Evolutionary conservation across 352 stramenopile genomes (phyloP).

Genomic region (Chrysophaeum taylorii): DNA sequence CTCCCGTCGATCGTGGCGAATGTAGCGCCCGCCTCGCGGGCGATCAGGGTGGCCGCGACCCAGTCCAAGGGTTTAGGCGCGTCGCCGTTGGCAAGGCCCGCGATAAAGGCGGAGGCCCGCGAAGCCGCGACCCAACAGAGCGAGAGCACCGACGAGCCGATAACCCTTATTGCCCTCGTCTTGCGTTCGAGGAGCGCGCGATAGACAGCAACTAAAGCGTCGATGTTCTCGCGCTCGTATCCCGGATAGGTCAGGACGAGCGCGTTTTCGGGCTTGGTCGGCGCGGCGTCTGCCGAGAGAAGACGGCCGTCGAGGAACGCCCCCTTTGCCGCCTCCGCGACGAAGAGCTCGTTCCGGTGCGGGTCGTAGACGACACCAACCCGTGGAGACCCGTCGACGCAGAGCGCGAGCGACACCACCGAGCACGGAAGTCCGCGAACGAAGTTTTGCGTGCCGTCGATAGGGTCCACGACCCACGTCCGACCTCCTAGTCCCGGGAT

Average conservation of each 20-base stretch:
- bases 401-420: slow-evolving; percentile 59
- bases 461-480: slow-evolving; percentile 94
- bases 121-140: slow-evolving; percentile 56
- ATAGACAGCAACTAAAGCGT: slow-evolving; percentile 38
- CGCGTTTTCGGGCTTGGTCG: slow-evolving; percentile 35
- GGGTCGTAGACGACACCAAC: slow-evolving; percentile 91
- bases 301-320: slow-evolving; percentile 65
- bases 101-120: slow-evolving; percentile 52
- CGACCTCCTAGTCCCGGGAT: slow-evolving; percentile 39
- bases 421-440: slow-evolving; percentile 50
- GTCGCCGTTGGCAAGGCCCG: slow-evolving; percentile 35
- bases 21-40: slow-evolving; percentile 6
- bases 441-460: slow-evolving; percentile 80
- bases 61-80: slow-evolving; percentile 16
- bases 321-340: slow-evolving; percentile 65
- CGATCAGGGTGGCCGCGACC: slow-evolving; percentile 4
- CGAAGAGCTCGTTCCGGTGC: slow-evolving; percentile 85
- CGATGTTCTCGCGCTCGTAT: slow-evolving; percentile 38
- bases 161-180: slow-evolving; percentile 39
- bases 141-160: slow-evolving; percentile 56
- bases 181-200: slow-evolving; percentile 40
- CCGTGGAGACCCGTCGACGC: slow-evolving; percentile 45
- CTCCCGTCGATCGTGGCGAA: too few relatives aligned
- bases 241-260: slow-evolving; percentile 57
- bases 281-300: slow-evolving; percentile 29